Evolutionary conservation across 371 early-diverging fungal genomes (phyloP).

Genomic region (Phascolomyces articulosus): DNA sequence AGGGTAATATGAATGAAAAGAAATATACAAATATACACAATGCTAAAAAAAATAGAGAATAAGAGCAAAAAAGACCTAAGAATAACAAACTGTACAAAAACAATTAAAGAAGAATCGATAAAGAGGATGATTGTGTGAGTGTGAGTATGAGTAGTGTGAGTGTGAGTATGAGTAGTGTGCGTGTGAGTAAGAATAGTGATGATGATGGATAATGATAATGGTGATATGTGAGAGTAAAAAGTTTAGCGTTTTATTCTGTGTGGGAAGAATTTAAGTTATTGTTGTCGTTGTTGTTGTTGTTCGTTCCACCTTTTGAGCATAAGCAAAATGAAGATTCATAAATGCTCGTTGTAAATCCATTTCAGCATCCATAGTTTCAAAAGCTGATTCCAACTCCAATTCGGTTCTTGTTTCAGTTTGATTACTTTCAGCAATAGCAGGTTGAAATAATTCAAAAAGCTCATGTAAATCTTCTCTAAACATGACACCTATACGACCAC

Average conservation of each 20-base stretch:
- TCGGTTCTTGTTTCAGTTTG: conserved; percentile 15
- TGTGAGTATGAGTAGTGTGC: background rate
- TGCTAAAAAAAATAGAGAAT: too few relatives aligned
- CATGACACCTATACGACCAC: conserved; percentile 46
- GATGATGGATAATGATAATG: too few relatives aligned
- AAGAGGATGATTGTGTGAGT: too few relatives aligned
- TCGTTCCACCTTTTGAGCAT: conserved; percentile 19
- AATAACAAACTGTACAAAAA: conserved; percentile 7
- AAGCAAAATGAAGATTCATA: conserved; percentile 41
- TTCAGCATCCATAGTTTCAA: conserved; percentile 33
- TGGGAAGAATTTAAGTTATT: too few relatives aligned
- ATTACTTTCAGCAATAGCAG: conserved; percentile 7
- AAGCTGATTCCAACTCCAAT: conserved; percentile 23
- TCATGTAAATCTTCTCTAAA: conserved; percentile 43
- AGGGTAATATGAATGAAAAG: background rate
- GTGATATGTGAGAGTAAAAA: too few relatives aligned
- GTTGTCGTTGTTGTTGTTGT: too few relatives aligned
- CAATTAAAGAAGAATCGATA: background rate
- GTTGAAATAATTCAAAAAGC: conserved; percentile 23
- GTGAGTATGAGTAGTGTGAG: too few relatives aligned
- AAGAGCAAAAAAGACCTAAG: too few relatives aligned
- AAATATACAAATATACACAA: conserved; percentile 3
- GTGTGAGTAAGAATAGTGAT: background rate
- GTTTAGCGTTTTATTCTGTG: too few relatives aligned
- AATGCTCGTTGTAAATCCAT: conserved; percentile 34